phyloP scores from a whole-genome alignment of 1,284 basidiomycete genomes.

The Sporisorium exsertum region DNA sequence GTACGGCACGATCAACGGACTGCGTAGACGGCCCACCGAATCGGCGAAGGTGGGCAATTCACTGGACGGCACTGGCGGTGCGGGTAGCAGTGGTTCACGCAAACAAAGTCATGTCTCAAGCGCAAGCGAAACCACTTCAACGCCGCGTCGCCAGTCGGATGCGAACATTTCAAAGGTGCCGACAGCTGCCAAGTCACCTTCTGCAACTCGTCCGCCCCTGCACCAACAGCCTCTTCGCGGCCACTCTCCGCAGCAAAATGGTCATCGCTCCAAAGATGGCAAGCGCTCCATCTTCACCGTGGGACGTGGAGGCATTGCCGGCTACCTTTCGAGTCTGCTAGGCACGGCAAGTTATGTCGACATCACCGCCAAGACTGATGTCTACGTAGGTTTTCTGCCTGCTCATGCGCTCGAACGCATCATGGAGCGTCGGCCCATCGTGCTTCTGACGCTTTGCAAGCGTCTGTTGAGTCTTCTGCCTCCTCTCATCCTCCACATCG shows the following conservation, averaged over 20 bases:
- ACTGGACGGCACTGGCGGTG: slow-evolving; percentile 55
- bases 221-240: slow-evolving; percentile 18
- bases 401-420: slow-evolving; percentile 87
- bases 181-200: slow-evolving; percentile 1
- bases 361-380: slow-evolving; percentile 95
- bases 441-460: slow-evolving; percentile 94
- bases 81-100: slow-evolving; percentile 9
- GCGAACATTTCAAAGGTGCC: slow-evolving; percentile 8
- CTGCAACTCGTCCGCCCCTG: slow-evolving; percentile 14
- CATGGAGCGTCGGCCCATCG: slow-evolving; percentile 92
- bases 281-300: slow-evolving; percentile 80
- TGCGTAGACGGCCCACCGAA: slow-evolving; percentile 35
- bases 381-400: slow-evolving; percentile 93
- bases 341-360: slow-evolving; percentile 94
- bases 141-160: slow-evolving; percentile 9
- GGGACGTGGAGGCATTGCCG: slow-evolving; percentile 91
- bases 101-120: slow-evolving; percentile 23
- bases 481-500: slow-evolving; percentile 94
- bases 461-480: slow-evolving; percentile 92
- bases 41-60: slow-evolving; percentile 59
- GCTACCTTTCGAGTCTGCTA: slow-evolving; percentile 94
- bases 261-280: slow-evolving; percentile 27
- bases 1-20: slow-evolving; percentile 3
- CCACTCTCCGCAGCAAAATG: slow-evolving; percentile 9
- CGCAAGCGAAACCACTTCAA: not conserved